Conservation (phyloP, 1,139 yeast species). For the Candida albicans region DNA sequence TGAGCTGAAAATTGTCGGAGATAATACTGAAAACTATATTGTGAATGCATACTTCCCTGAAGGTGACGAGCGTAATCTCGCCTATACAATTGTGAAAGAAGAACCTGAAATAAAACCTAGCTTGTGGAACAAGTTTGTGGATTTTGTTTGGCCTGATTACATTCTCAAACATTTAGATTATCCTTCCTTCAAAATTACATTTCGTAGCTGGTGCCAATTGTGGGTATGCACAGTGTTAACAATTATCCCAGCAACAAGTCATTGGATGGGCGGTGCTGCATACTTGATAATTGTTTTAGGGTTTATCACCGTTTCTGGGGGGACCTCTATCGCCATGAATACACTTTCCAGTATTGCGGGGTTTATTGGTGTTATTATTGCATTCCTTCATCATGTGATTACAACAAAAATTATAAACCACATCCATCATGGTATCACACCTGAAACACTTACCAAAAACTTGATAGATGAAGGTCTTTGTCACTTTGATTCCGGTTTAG, state of each 20-base stretch:
- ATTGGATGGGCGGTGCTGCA: constrained; percentile 33
- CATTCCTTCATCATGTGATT: constrained; percentile 28
- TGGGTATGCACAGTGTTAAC: constrained; percentile 29
- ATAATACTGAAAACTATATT: neutral
- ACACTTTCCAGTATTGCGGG: constrained; percentile 18
- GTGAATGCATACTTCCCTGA: constrained; percentile 12
- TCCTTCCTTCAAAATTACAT: constrained; percentile 25
- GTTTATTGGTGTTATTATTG: constrained; percentile 20
- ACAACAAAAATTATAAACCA: constrained; percentile 26
- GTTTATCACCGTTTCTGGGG: constrained; percentile 31
- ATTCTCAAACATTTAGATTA: constrained; percentile 27
- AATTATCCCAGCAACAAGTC: constrained; percentile 24
- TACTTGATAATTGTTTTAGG: constrained; percentile 31
- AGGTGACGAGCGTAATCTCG: constrained; percentile 11
- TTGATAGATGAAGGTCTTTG: constrained; percentile 31
- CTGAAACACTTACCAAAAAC: constrained; percentile 16
- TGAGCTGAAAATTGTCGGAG: no score
- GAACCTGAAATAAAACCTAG: constrained; percentile 8
- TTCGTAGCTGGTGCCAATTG: constrained; percentile 30
- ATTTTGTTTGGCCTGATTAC: constrained; percentile 23
- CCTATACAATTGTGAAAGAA: constrained; percentile 8
- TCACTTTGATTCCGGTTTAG: constrained; percentile 18
- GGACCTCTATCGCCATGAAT: constrained; percentile 23
- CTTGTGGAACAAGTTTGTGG: constrained; percentile 16
- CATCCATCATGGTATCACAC: constrained; percentile 26